These are phyloP conservation scores for Penicillium cinerascens DNA, from an alignment of 495 filamentous ascomycete species.

Conservation along the genomic window DNA sequence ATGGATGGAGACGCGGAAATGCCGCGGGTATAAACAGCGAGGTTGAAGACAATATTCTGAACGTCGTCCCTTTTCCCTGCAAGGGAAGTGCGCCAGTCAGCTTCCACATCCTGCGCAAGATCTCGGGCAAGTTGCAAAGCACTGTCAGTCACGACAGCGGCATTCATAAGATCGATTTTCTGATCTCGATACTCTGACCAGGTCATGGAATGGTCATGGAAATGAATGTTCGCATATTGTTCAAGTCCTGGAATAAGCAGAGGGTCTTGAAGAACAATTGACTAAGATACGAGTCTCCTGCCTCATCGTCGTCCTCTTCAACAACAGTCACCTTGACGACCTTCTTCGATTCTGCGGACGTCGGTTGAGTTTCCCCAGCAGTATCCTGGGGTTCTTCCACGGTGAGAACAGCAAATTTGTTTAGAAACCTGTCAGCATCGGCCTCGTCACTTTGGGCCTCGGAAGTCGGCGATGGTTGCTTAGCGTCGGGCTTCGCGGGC, in stretches of 20 bases:
- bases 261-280: constrained; percentile 26
- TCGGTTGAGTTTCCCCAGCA: constrained; percentile 3
- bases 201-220: constrained; percentile 22
- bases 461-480: constrained; percentile 10
- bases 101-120: constrained; percentile 19
- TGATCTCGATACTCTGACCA: constrained; percentile 30
- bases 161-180: constrained; percentile 32
- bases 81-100: constrained; percentile 16
- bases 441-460: constrained; percentile 11
- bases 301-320: constrained; percentile 26
- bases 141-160: constrained; percentile 30
- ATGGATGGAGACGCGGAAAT: constrained; percentile 16
- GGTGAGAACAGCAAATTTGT: constrained; percentile 31
- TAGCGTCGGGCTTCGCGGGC: constrained; percentile 14
- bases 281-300: constrained; percentile 12
- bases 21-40: constrained; percentile 12
- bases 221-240: constrained; percentile 25
- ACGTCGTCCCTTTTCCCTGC: constrained; percentile 7
- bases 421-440: constrained; percentile 16
- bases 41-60: constrained; percentile 19
- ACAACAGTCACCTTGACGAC: constrained; percentile 22
- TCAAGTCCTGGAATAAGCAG: constrained; percentile 28
- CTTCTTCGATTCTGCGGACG: constrained; percentile 15
- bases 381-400: constrained; percentile 30
- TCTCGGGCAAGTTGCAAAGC: constrained; percentile 26